These are phyloP conservation scores for Guadua angustifolia DNA, from an alignment of 176 grass and related monocot species.

Conservation along the genomic window DNA sequence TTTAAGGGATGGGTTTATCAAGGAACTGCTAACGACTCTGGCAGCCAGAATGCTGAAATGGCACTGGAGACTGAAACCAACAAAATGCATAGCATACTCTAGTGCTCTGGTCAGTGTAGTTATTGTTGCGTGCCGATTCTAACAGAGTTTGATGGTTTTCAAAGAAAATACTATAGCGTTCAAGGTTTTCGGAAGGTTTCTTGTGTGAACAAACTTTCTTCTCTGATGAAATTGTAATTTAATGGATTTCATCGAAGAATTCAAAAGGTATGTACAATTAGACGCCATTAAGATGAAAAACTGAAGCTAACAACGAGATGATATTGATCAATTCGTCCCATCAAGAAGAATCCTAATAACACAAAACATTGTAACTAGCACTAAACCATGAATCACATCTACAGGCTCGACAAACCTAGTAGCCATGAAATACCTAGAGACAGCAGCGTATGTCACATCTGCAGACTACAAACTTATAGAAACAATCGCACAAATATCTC, in stretches of 20 bases:
- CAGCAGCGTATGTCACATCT: not conserved
- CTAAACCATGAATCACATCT: not conserved
- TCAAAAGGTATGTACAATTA: not conserved
- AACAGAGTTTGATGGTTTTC: not conserved
- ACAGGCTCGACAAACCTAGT: not conserved
- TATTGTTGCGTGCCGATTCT: not conserved
- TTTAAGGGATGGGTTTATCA: not conserved
- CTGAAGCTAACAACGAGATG: not conserved
- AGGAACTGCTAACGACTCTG: not conserved
- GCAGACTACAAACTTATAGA: not conserved
- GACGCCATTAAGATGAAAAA: not conserved
- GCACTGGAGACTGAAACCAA: not conserved
- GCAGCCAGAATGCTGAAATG: not conserved
- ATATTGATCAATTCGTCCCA: not conserved
- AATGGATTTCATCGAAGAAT: not conserved
- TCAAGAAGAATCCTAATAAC: not conserved
- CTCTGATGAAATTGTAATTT: not conserved
- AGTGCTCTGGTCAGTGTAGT: not conserved
- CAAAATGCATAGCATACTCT: not conserved
- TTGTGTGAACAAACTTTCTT: not conserved
- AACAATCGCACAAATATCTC: not conserved
- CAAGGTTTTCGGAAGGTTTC: not conserved
- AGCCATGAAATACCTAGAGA: not conserved
- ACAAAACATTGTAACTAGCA: constrained; percentile 6
- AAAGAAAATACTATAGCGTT: not conserved